Evolutionary conservation across 768 basidiomycete genomes (phyloP).

Genomic region (Russula brevipes): DNA sequence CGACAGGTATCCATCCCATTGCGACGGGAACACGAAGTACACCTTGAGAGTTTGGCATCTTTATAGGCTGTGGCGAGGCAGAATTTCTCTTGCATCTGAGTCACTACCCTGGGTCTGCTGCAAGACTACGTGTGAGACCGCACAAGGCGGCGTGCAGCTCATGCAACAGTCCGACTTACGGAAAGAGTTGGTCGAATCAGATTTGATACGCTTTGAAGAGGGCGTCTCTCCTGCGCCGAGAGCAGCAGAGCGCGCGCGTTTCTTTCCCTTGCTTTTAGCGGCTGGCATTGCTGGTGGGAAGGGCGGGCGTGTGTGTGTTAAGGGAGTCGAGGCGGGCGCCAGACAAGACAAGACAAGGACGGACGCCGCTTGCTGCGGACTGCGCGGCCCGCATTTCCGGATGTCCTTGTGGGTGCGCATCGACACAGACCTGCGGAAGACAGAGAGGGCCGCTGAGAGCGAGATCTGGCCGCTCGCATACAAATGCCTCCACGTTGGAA

Average conservation of each 20-base stretch:
- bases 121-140: conserved; percentile 5
- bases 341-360: conserved; percentile 1
- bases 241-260: conserved; percentile 10
- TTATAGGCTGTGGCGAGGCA: conserved; percentile 21
- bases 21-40: conserved; percentile 76
- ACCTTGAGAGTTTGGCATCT: conserved; percentile 55
- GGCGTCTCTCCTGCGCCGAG: conserved; percentile 9
- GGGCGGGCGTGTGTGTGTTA: conserved; percentile 7
- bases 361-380: neutral
- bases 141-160: neutral
- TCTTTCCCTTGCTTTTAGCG: conserved; percentile 17
- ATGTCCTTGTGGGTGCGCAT: no score
- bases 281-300: conserved; percentile 12
- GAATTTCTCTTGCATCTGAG: conserved; percentile 21
- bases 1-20: conserved; percentile 85
- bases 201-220: conserved; percentile 20
- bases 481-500: no score
- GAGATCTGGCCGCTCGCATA: no score
- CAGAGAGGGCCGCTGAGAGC: no score
- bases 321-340: conserved; percentile 1
- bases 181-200: conserved; percentile 15
- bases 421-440: no score
- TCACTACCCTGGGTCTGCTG: neutral
- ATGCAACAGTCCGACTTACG: conserved; percentile 5
- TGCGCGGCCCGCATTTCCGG: neutral